phyloP scores from a whole-genome alignment of 2,329 filamentous ascomycete genomes.

The Penicillium italicum region DNA sequence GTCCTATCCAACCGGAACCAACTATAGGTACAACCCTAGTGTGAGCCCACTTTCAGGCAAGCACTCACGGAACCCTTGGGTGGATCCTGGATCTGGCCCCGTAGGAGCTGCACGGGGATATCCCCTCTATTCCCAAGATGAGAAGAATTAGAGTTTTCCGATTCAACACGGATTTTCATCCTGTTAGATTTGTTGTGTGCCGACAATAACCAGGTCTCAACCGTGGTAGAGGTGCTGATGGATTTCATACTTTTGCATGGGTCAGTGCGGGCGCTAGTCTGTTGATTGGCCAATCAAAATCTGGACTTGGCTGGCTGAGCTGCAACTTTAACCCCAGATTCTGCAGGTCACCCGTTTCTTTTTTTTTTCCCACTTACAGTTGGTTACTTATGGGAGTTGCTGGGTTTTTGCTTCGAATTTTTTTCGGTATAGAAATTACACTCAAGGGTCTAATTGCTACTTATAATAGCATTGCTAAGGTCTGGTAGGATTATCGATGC shows the following conservation, averaged over 20 bases:
- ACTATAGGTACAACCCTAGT: background rate
- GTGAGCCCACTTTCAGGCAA: background rate
- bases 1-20: background rate
- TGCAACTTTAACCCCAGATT: conserved; percentile 27
- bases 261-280: conserved; percentile 4
- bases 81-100: background rate
- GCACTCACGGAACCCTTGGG: background rate
- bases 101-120: background rate
- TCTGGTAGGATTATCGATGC: background rate
- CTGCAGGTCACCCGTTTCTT: background rate
- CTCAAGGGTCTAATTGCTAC: background rate
- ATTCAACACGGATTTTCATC: background rate
- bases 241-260: background rate
- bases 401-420: background rate
- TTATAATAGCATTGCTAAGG: background rate
- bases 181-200: background rate
- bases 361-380: background rate
- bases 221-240: background rate
- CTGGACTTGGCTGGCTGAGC: conserved; percentile 11
- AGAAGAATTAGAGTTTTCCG: background rate
- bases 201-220: background rate
- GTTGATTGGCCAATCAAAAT: conserved; percentile 1
- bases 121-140: background rate
- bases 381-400: background rate
- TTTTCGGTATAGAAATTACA: background rate